Evolutionary conservation across 768 basidiomycete species (phyloP).

Genomic region (Austroboletus eburneus): DNA sequence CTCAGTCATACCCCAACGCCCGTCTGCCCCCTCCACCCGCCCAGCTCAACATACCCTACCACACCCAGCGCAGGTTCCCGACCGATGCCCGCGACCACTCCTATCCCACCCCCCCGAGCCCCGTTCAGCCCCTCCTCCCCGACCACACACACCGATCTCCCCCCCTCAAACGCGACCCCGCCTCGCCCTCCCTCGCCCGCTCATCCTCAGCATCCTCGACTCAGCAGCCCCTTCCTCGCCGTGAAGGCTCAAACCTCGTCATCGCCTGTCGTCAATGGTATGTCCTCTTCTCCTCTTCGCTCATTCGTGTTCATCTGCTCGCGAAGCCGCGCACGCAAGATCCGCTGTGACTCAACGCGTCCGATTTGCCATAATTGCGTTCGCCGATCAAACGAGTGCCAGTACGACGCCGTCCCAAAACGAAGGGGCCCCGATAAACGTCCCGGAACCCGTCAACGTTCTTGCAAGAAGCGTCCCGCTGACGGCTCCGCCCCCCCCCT

Average conservation of each 20-base stretch:
- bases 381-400: constrained; percentile 71
- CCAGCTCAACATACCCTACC: constrained; percentile 19
- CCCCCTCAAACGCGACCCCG: constrained; percentile 43
- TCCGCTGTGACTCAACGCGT: constrained; percentile 79
- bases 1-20: constrained; percentile 38
- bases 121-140: constrained; percentile 19
- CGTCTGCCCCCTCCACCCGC: constrained; percentile 38
- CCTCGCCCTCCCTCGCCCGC: constrained; percentile 33
- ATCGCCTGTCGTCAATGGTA: constrained; percentile 86
- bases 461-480: constrained; percentile 74
- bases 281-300: constrained; percentile 33
- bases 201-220: constrained; percentile 25
- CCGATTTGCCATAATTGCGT: constrained; percentile 80
- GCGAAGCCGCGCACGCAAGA: constrained; percentile 76
- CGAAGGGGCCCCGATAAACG: constrained; percentile 84
- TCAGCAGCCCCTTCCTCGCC: constrained; percentile 34
- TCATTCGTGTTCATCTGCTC: constrained; percentile 28
- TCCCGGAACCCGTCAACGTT: constrained; percentile 78
- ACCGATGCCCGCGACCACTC: constrained; percentile 36
- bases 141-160: constrained; percentile 28
- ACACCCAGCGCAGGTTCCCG: constrained; percentile 31
- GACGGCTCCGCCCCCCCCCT: constrained; percentile 49
- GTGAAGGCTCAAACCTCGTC: constrained; percentile 63
- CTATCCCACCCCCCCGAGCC: constrained; percentile 31
- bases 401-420: constrained; percentile 77